Conservation (phyloP, 2,329 filamentous ascomycete genomes). For the Cryoendolithus antarcticus region DNA sequence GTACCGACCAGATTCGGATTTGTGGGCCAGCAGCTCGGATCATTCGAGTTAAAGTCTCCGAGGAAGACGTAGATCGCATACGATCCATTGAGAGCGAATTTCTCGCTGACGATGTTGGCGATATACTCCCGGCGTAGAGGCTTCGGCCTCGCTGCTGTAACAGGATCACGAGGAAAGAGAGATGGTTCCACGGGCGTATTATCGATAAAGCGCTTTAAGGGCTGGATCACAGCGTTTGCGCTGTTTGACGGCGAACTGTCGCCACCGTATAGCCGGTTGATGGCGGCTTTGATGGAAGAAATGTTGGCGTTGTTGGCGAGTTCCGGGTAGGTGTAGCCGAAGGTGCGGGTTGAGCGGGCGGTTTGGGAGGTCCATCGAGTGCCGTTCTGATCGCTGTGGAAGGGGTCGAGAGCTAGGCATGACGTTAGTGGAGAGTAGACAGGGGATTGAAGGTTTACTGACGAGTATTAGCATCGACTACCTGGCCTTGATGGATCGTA, state of each 20-base stretch:
- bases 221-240: neutral
- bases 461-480: conserved; percentile 22
- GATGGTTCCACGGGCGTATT: neutral
- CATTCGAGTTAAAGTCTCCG: conserved; percentile 35
- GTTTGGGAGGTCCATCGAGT: conserved; percentile 57
- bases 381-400: conserved; percentile 46
- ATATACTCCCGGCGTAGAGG: conserved; percentile 51
- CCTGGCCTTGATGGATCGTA: conserved; percentile 42
- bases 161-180: conserved; percentile 1
- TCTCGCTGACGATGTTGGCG: conserved; percentile 51
- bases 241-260: neutral
- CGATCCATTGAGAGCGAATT: conserved; percentile 47
- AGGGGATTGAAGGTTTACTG: conserved; percentile 4
- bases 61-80: conserved; percentile 60
- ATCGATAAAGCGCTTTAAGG: conserved; percentile 4
- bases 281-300: conserved; percentile 34
- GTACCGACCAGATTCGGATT: conserved; percentile 49
- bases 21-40: conserved; percentile 38
- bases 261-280: conserved; percentile 52
- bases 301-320: conserved; percentile 31
- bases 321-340: conserved; percentile 68
- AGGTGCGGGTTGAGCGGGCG: conserved; percentile 45
- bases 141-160: neutral
- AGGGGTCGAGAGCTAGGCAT: conserved; percentile 47
- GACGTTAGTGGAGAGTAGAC: neutral